Evolutionary conservation across 768 basidiomycete species (phyloP).

Genomic region (Melanogaster broomeanus): DNA sequence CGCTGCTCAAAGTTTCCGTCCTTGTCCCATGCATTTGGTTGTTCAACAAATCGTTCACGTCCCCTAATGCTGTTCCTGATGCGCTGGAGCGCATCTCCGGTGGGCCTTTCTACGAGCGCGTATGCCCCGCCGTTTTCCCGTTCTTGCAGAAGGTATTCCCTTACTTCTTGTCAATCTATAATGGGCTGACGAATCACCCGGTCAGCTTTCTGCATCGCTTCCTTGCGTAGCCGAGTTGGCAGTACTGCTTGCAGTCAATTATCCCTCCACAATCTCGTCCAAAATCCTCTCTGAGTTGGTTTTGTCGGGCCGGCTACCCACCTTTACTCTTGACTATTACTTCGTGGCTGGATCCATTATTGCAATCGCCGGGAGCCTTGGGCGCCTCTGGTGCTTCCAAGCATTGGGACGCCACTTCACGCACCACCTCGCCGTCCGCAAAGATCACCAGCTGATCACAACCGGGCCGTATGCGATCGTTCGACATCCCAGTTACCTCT

Average conservation of each 20-base stretch:
- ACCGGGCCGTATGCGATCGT: conserved; percentile 37
- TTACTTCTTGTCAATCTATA: no score
- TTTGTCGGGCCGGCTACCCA: conserved; percentile 20
- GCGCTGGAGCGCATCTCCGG: conserved; percentile 18
- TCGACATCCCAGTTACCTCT: conserved; percentile 38
- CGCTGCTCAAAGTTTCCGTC: conserved; percentile 17
- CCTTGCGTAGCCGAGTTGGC: conserved; percentile 29
- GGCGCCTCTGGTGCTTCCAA: conserved; percentile 40
- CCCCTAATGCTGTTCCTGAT: conserved; percentile 21
- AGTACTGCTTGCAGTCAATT: conserved; percentile 18
- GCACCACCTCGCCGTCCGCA: conserved; percentile 32
- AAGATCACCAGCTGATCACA: conserved; percentile 32
- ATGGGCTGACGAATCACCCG: conserved; percentile 3
- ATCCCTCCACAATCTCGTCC: conserved; percentile 21
- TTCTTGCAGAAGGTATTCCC: conserved; percentile 23
- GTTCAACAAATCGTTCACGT: conserved; percentile 27
- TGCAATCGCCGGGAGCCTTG: conserved; percentile 26
- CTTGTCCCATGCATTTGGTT: conserved; percentile 28
- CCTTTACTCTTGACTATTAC: conserved; percentile 19
- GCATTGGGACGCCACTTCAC: conserved; percentile 37
- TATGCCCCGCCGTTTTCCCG: conserved; percentile 23
- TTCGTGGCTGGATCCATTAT: conserved; percentile 33
- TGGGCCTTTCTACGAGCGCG: conserved; percentile 21
- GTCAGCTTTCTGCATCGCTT: conserved; percentile 27
- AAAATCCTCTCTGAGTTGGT: conserved; percentile 19